Evolutionary conservation across 2,329 filamentous ascomycete genomes (phyloP).

Genomic region (Zymoseptoria pseudotritici): DNA sequence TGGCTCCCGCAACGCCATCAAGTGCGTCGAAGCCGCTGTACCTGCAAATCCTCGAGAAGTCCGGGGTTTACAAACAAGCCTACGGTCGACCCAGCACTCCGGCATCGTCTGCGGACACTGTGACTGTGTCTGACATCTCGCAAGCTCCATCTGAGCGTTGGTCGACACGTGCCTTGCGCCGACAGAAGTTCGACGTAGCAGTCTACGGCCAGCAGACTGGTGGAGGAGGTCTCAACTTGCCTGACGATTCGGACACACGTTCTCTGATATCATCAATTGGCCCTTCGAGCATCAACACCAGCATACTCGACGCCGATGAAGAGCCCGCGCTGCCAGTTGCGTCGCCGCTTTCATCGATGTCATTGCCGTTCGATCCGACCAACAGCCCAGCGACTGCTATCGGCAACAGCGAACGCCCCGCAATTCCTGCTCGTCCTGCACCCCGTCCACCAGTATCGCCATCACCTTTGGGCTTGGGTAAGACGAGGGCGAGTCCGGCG

Average conservation of each 20-base stretch:
- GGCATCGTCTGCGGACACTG: neutral
- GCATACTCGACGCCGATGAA: neutral
- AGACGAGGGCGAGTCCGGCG: neutral
- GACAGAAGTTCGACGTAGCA: neutral
- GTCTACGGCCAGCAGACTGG: neutral
- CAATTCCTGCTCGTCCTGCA: neutral
- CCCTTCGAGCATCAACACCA: neutral
- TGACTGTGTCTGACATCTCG: neutral
- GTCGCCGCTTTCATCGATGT: neutral
- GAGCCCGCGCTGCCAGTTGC: neutral
- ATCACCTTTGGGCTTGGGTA: neutral
- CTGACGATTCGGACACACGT: neutral
- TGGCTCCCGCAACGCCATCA: neutral
- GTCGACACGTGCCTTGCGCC: neutral
- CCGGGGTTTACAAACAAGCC: neutral
- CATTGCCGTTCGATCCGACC: neutral
- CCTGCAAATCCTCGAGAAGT: neutral
- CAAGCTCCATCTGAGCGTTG: neutral
- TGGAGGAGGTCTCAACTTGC: neutral
- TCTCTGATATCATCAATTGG: neutral
- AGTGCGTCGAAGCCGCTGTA: neutral
- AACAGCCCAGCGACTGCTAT: neutral
- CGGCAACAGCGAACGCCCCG: neutral
- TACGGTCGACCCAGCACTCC: neutral
- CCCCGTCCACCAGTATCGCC: neutral